Conservation (phyloP, 2,329 filamentous ascomycete species). For the Trichoderma lentiforme region DNA sequence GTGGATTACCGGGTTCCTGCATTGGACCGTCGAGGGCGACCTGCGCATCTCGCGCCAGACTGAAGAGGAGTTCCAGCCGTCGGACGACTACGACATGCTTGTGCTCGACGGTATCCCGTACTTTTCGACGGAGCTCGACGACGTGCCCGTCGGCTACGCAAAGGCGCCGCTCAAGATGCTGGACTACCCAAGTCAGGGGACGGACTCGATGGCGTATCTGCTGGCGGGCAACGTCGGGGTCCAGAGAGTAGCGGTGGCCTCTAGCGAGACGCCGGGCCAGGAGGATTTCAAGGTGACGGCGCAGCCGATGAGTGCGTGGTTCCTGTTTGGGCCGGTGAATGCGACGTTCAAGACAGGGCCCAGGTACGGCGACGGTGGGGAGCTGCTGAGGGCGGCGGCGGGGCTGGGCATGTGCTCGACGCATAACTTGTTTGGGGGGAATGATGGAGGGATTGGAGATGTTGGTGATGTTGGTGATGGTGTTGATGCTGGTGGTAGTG, state of each 20-base stretch:
- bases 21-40: slow-evolving; percentile 39
- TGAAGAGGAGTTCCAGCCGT: background rate
- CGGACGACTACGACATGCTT: slow-evolving; percentile 8
- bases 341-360: slow-evolving; percentile 22
- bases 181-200: slow-evolving; percentile 23
- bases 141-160: slow-evolving; percentile 39
- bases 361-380: slow-evolving; percentile 22
- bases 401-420: slow-evolving; percentile 11
- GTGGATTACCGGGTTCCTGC: slow-evolving; percentile 49
- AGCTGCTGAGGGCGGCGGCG: slow-evolving; percentile 8
- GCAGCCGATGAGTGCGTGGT: slow-evolving; percentile 39
- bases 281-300: slow-evolving; percentile 24
- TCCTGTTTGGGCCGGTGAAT: slow-evolving; percentile 38
- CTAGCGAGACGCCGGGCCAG: background rate
- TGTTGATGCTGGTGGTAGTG: background rate
- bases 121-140: slow-evolving; percentile 25
- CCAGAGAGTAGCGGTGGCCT: slow-evolving; percentile 23
- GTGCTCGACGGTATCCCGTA: slow-evolving; percentile 33
- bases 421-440: background rate
- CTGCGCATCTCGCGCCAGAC: slow-evolving; percentile 22
- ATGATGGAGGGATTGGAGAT: background rate
- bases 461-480: background rate
- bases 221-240: slow-evolving; percentile 40
- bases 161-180: slow-evolving; percentile 39
- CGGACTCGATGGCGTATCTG: slow-evolving; percentile 31